phyloP scores from a whole-genome alignment of 306 rosid species.

The Comarum palustre region DNA sequence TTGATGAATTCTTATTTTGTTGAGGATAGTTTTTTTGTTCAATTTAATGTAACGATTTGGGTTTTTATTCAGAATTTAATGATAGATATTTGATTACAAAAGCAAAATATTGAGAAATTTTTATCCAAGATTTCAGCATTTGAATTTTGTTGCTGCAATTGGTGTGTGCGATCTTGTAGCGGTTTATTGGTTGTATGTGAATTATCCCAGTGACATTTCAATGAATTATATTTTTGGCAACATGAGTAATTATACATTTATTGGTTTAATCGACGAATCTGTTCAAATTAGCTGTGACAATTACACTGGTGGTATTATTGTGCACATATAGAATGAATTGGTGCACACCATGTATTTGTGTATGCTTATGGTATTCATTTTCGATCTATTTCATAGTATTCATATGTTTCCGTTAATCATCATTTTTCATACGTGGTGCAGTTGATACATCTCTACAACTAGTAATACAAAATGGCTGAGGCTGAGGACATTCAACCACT shows the following conservation, averaged over 20 bases:
- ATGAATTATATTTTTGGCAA: neutral
- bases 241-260: neutral
- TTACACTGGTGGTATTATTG: neutral
- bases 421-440: constrained; percentile 1
- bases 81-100: neutral
- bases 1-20: neutral
- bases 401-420: neutral
- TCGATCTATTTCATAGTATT: neutral
- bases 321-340: neutral
- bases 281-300: neutral
- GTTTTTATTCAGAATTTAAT: neutral
- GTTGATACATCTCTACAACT: constrained; percentile 17
- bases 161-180: neutral
- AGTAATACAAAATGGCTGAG: constrained; percentile 64
- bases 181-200: neutral
- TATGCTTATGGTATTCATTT: neutral
- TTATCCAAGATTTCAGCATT: neutral
- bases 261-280: neutral
- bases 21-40: neutral
- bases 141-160: neutral
- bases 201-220: neutral
- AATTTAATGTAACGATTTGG: neutral
- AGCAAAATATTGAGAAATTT: neutral
- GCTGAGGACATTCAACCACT: constrained; percentile 91
- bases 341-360: neutral